Base-by-base conservation (phyloP, 345 rosid genomes). In the Ailanthus altissimus region DNA sequence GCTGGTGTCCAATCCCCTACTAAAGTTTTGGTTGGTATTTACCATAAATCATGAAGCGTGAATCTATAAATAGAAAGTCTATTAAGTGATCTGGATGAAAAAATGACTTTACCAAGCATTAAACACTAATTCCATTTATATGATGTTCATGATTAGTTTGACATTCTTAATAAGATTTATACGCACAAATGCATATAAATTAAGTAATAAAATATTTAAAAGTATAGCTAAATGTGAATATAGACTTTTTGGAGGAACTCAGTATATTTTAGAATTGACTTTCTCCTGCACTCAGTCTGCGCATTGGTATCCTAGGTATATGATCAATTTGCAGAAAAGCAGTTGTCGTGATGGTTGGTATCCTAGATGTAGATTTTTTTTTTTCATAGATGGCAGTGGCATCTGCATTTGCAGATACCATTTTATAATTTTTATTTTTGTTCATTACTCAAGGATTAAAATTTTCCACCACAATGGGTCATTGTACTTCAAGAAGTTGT, bases 381-480 rank as follows among this genome's bases (percentile, higher is more conserved):
- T 23, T 75, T 56, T 51, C 32, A 8, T 50, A 36, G 8, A 21
- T 38, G 6, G 5, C 13, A 14, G 20, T 51, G 76, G 47, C 23
- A 13, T 59, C 36, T 42, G 40, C 53, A 13, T 21, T 5, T 50
- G 23, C 61, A 36, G n/a, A 45, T 61, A 38, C 38, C 38, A 32
- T 32, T 32, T 32, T 32, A 32, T 32, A 32, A 32, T 66, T 70
- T 79, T 5, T 72, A 68, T 14, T 23, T 58, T 72, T 25, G 5
- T 57, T 80, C 70, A 32, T 47, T 73, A 25, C 78, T 85, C 87
- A 85, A 95, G 99, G 92, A 81, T 95, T 51, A 95, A 90, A 79
- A 83, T 95, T 75, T 96, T 96, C 84, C 89, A 87, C 88, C 84
- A 86, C 58, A 91, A 93, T 42, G 99, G 99, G 60, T 81, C 90